phyloP scores from a whole-genome alignment of 2,329 filamentous ascomycete species.

The Thelonectria blattea region DNA sequence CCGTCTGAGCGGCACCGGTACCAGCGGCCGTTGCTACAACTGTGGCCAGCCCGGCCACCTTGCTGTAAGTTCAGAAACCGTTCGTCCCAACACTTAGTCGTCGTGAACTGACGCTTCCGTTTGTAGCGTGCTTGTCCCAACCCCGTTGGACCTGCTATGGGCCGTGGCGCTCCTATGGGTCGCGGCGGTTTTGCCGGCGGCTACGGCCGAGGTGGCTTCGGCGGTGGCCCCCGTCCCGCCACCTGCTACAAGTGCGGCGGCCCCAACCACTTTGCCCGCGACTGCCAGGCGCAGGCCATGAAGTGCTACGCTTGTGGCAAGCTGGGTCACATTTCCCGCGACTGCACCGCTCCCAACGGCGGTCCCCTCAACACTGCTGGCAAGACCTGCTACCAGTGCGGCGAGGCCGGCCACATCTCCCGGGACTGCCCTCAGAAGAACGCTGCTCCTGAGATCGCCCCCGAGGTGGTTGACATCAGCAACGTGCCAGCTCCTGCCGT shows the following conservation, averaged over 20 bases:
- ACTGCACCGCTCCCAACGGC: slow-evolving; percentile 96
- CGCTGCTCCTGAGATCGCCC: slow-evolving; percentile 55
- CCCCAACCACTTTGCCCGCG: slow-evolving; percentile 97
- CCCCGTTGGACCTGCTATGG: slow-evolving; percentile 66
- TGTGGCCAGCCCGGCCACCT: slow-evolving; percentile 93
- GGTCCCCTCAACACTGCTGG: slow-evolving; percentile 93
- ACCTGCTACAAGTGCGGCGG: slow-evolving; percentile 80
- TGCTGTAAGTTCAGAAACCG: slow-evolving; percentile 65
- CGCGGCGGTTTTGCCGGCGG: slow-evolving; percentile 72
- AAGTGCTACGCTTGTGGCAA: slow-evolving; percentile 98
- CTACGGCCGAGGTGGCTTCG: slow-evolving; percentile 76
- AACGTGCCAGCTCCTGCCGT: slow-evolving; percentile 52
- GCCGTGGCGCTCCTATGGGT: slow-evolving; percentile 69
- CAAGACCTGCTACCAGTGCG: slow-evolving; percentile 98
- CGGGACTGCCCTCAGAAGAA: slow-evolving; percentile 86
- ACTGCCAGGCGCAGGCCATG: slow-evolving; percentile 98
- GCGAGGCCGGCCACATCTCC: slow-evolving; percentile 94
- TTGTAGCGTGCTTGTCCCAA: slow-evolving; percentile 80
- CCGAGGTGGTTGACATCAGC: slow-evolving; percentile 52
- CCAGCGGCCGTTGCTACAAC: slow-evolving; percentile 92
- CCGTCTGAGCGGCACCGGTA: slow-evolving; percentile 82
- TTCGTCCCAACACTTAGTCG: background rate
- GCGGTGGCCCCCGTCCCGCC: slow-evolving; percentile 70
- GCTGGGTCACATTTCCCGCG: slow-evolving; percentile 88
- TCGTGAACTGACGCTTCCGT: slow-evolving; percentile 23